Conservation (phyloP, 495 filamentous ascomycete genomes). For the Cercophora samala region DNA sequence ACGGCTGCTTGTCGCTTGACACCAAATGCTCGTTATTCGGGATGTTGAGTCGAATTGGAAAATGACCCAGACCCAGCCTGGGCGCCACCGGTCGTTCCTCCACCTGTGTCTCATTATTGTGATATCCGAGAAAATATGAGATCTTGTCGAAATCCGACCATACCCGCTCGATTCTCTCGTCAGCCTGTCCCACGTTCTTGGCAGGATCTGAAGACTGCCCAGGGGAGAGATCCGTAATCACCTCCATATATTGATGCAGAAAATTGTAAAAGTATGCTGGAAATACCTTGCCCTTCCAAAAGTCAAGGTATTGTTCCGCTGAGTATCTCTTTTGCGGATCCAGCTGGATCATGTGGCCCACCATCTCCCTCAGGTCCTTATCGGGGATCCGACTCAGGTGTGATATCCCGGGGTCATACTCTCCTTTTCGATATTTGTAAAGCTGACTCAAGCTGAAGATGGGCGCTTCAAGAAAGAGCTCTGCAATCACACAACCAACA, state of each 20-base stretch:
- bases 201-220: constrained; percentile 59
- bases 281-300: constrained; percentile 88
- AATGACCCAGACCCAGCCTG: constrained; percentile 49
- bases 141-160: constrained; percentile 98
- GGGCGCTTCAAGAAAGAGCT: constrained; percentile 91
- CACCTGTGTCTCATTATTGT: constrained; percentile 40
- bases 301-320: constrained; percentile 90
- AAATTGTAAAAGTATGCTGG: constrained; percentile 96
- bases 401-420: constrained; percentile 81
- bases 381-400: constrained; percentile 86
- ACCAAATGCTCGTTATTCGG: constrained; percentile 73
- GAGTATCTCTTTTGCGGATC: constrained; percentile 89
- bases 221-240: constrained; percentile 90
- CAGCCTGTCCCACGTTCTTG: constrained; percentile 72
- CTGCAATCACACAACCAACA: constrained; percentile 93
- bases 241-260: constrained; percentile 93
- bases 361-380: constrained; percentile 77
- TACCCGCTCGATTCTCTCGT: constrained; percentile 89
- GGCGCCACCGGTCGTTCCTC: constrained; percentile 36
- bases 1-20: constrained; percentile 41
- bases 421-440: constrained; percentile 85
- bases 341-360: constrained; percentile 91
- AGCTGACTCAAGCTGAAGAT: constrained; percentile 92
- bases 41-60: constrained; percentile 82
- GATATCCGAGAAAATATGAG: constrained; percentile 82